A percentile compares a stretch with the other conserved stretches of the same genome.
phyloP scores from a whole-genome alignment of 2,329 filamentous ascomycete genomes.

The Monosporascus ibericus region DNA sequence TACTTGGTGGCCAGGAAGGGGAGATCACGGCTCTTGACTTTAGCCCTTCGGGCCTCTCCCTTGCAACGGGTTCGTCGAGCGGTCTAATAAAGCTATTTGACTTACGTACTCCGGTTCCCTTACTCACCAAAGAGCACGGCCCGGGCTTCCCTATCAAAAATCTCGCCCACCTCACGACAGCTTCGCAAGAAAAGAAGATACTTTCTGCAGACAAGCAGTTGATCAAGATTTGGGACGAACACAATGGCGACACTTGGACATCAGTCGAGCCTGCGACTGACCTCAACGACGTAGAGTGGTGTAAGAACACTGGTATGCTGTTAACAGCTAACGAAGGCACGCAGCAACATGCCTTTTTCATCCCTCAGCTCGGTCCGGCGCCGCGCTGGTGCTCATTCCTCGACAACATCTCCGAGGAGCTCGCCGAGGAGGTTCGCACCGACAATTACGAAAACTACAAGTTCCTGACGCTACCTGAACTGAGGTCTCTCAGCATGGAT shows the following conservation, averaged over 20 bases:
- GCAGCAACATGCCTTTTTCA: conserved; percentile 91
- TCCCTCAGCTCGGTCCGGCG: conserved; percentile 86
- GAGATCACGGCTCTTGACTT: conserved; percentile 88
- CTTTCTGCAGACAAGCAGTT: conserved; percentile 90
- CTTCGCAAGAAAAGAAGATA: conserved; percentile 77
- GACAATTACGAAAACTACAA: conserved; percentile 99
- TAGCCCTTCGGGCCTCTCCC: conserved; percentile 71
- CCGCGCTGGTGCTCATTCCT: conserved; percentile 96
- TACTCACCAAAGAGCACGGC: conserved; percentile 90
- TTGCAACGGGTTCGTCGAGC: conserved; percentile 81
- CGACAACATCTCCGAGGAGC: conserved; percentile 96
- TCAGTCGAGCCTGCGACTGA: conserved; percentile 93
- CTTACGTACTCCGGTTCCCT: conserved; percentile 75
- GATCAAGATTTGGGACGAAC: conserved; percentile 92
- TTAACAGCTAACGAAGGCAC: conserved; percentile 94
- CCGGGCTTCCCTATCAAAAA: conserved; percentile 91
- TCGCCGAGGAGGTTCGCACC: conserved; percentile 75
- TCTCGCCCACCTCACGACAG: conserved; percentile 64
- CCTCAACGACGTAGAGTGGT: conserved; percentile 90
- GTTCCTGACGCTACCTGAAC: conserved; percentile 84
- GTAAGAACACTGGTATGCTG: conserved; percentile 87
- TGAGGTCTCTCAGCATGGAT: conserved; percentile 77
- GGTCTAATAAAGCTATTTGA: conserved; percentile 91
- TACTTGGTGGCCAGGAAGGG: conserved; percentile 61
- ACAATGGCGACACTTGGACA: conserved; percentile 83